Base-by-base conservation (phyloP, 129 eudicot genomes). In the Pulicaria dysenterica region DNA sequence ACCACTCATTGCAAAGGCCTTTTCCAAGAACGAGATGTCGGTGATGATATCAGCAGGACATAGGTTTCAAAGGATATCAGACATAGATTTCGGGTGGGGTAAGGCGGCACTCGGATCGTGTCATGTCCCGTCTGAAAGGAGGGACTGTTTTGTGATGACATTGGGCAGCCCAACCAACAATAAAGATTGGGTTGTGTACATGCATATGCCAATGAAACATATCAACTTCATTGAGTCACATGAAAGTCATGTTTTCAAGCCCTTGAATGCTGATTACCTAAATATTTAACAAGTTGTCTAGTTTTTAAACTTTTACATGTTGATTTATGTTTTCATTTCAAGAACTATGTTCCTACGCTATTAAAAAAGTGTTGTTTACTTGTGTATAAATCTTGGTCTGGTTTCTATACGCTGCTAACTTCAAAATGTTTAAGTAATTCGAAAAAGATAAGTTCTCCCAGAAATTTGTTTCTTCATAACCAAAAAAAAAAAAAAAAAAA, bases 31-130 rank as follows among this genome's bases (percentile, higher is more conserved):
- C 8, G 73, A 47, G 41, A 80, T 36, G 65, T 80, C 89, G 5
- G 62, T 89, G 24, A 78, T 88, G 67, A 80, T 88, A 2, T 83
- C 95, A 14, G 83, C 95, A 5, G 90, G 90, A 42, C 73, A 50
- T 37, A 40, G 79, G 14, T 85, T 88, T 58, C 86, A 85, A 14
- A 68, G 34, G n/a, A 81, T 81, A 38, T 44, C 53, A 6, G 59
- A 80, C 43, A 61, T 86, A 76, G 86, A 86, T 17, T 86, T 86
- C 19, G 92, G 92, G 64, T 86, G 86, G 86, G 92, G 92, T 1
- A 11, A 31, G 37, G 80, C 83, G 60, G 72, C 46, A 2, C 83
- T 86, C 5, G 86, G 88, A 15, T 87, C 89, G 5, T 84, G 81
- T 42, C 83, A 87, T 77, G 81, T 84, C 34, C 87, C 85, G 0